Evolutionary conservation across 2,329 filamentous ascomycete species (phyloP).

Genomic region (Claviceps africana): DNA sequence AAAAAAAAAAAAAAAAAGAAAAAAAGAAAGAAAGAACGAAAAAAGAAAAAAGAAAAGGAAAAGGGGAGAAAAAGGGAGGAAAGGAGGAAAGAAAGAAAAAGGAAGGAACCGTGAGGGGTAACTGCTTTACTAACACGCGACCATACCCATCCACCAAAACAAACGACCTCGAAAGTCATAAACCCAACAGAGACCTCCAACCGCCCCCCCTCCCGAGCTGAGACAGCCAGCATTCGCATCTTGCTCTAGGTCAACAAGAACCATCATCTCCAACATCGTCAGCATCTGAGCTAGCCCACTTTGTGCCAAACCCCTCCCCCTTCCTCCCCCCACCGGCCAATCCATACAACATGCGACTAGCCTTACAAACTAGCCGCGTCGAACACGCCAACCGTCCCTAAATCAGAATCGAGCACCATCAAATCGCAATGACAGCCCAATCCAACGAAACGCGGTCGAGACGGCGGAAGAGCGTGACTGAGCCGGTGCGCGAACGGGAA

Average conservation of each 20-base stretch:
- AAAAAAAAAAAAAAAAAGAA: too few species aligned
- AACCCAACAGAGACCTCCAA: not conserved
- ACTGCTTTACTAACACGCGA: not conserved
- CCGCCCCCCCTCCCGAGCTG: not conserved
- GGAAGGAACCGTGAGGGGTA: not conserved
- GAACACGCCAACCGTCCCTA: not conserved
- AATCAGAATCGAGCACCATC: not conserved
- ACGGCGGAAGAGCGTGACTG: not conserved
- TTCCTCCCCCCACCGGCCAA: too few species aligned
- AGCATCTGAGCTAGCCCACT: not conserved
- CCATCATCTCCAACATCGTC: not conserved
- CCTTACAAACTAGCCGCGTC: not conserved
- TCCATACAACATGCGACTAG: not conserved
- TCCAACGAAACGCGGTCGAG: not conserved
- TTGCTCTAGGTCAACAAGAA: not conserved
- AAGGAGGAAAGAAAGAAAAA: not conserved
- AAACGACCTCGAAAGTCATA: not conserved
- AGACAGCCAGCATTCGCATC: not conserved
- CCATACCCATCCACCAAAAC: not conserved
- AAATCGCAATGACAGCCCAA: not conserved
- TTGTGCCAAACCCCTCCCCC: not conserved
- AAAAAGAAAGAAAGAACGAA: too few species aligned
- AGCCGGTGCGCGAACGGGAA: constrained; percentile 2
- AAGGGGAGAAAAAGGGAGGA: not conserved
- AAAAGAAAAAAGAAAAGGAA: too few species aligned